phyloP scores from a whole-genome alignment of 2,329 filamentous ascomycete genomes.

The Pseudonectria buxi region DNA sequence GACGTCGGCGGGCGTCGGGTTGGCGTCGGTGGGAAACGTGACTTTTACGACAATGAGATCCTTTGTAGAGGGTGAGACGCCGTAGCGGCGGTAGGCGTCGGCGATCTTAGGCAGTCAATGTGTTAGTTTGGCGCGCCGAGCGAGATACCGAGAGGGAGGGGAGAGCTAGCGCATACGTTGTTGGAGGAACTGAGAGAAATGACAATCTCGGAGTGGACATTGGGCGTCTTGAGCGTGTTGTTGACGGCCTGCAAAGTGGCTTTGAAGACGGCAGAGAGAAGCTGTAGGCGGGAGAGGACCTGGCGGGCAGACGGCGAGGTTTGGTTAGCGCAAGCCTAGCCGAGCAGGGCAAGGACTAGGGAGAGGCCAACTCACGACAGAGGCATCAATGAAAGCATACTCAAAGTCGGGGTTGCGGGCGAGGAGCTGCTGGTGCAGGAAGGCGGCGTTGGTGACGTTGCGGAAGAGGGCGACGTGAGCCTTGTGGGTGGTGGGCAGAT shows the following conservation, averaged over 20 bases:
- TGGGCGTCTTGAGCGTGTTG: conserved; percentile 64
- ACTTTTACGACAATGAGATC: conserved; percentile 79
- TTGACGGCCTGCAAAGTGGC: conserved; percentile 62
- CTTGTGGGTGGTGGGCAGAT: conserved; percentile 60
- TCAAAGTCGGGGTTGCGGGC: conserved; percentile 78
- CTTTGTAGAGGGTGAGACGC: conserved; percentile 64
- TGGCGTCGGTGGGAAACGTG: conserved; percentile 40
- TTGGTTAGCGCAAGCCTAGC: too few relatives aligned
- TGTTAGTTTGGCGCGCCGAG: conserved; percentile 5
- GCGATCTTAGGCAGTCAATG: conserved; percentile 56
- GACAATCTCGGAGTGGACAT: conserved; percentile 85
- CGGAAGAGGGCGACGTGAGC: conserved; percentile 71
- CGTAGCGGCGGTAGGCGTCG: conserved; percentile 84
- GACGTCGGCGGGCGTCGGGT: conserved; percentile 36
- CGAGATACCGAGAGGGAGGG: neutral
- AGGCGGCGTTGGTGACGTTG: conserved; percentile 68
- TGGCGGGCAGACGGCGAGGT: conserved; percentile 23
- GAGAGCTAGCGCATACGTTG: conserved; percentile 49
- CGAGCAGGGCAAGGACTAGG: conserved; percentile 7
- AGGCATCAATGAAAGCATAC: conserved; percentile 89
- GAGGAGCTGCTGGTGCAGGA: conserved; percentile 78
- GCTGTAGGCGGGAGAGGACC: conserved; percentile 66
- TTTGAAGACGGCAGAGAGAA: conserved; percentile 69
- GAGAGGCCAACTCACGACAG: conserved; percentile 49
- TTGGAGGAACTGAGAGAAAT: conserved; percentile 73